Conservation (phyloP, 1,284 basidiomycete species). For the Boletus calvinii region DNA sequence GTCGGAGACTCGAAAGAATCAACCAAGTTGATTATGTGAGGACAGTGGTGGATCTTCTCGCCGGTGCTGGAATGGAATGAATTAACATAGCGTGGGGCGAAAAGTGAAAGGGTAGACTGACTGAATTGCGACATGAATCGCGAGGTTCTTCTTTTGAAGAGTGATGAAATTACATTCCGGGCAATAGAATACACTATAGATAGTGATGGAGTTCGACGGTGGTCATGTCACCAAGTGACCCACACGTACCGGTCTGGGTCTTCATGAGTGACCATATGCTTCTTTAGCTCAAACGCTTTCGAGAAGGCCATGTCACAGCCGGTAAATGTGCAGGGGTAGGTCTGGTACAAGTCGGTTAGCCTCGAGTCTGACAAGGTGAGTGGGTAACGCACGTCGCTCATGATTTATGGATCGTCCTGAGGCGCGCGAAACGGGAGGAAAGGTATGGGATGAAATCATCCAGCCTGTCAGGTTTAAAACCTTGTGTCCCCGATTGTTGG, state of each 20-base stretch:
- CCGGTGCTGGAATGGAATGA: constrained; percentile 20
- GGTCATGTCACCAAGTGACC: neutral
- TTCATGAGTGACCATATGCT: constrained; percentile 23
- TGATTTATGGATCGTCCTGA: constrained; percentile 1
- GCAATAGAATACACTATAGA: constrained; percentile 21
- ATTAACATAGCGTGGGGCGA: neutral
- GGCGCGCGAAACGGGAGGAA: too few species aligned
- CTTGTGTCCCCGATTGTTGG: constrained; percentile 5
- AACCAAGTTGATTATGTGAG: constrained; percentile 10
- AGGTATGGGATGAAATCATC: neutral
- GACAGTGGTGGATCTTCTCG: constrained; percentile 25
- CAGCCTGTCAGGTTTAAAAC: constrained; percentile 2
- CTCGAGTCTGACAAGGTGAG: too few species aligned
- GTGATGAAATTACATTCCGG: constrained; percentile 24
- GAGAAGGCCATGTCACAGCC: constrained; percentile 19
- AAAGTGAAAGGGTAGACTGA: constrained; percentile 3
- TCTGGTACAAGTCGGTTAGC: constrained; percentile 16
- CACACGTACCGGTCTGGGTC: constrained; percentile 14
- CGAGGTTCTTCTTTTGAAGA: constrained; percentile 26
- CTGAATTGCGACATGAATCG: constrained; percentile 24
- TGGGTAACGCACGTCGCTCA: constrained; percentile 13
- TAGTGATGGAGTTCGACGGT: neutral
- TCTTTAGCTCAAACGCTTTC: constrained; percentile 23
- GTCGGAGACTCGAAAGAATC: too few species aligned
- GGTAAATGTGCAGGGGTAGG: constrained; percentile 15